Conservation (phyloP, 352 stramenopile species). For the Globisporangium abappressorium region DNA sequence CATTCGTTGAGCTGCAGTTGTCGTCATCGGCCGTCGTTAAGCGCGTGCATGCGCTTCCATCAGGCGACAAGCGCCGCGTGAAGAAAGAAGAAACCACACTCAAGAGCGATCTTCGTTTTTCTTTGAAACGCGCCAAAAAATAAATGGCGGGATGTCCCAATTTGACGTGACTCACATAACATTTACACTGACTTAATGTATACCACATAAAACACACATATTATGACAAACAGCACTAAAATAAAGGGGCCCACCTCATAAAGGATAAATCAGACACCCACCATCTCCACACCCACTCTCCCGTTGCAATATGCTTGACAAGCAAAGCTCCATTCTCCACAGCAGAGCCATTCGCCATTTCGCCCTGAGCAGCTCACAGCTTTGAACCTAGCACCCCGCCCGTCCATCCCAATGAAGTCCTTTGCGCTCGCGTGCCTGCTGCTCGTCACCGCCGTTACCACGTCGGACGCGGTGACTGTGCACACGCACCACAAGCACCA, state of each 20-base stretch:
- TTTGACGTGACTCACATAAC: neutral
- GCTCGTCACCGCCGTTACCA: neutral
- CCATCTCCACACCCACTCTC: neutral
- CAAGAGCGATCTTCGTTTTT: neutral
- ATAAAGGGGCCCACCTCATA: too few relatives aligned
- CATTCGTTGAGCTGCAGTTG: conserved; percentile 1
- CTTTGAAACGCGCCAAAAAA: neutral
- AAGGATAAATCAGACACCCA: conserved; percentile 3
- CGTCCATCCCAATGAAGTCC: neutral
- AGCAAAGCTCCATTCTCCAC: neutral
- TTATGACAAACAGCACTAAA: too few relatives aligned
- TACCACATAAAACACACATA: too few relatives aligned
- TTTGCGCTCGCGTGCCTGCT: neutral
- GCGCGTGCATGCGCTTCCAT: neutral
- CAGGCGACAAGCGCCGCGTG: neutral
- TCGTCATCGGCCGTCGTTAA: conserved; percentile 6
- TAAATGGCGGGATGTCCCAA: neutral
- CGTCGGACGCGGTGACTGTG: neutral
- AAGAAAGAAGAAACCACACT: neutral
- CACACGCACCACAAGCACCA: conserved; percentile 5
- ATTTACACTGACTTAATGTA: neutral
- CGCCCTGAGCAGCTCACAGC: neutral
- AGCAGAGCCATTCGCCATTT: conserved; percentile 3
- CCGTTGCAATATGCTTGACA: neutral
- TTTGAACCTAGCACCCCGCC: neutral